phyloP scores from a whole-genome alignment of 148 eudicot species.

The Chenopodium quinoa region DNA sequence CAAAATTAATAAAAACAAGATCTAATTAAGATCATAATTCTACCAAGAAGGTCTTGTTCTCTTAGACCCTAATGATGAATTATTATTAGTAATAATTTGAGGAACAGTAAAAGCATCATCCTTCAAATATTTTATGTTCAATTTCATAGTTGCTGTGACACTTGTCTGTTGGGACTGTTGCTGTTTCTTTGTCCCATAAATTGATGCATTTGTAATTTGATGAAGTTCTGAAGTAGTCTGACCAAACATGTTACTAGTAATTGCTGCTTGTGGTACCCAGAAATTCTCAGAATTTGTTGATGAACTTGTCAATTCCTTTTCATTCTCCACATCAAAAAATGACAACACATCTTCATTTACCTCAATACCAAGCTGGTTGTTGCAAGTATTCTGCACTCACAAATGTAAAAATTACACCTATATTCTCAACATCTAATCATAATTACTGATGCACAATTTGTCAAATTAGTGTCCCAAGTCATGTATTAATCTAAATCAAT shows the following conservation, averaged over 20 bases:
- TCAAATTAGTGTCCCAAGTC: background rate
- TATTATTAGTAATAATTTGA: conserved; percentile 34
- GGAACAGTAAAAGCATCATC: conserved; percentile 62
- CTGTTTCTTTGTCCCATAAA: conserved; percentile 12
- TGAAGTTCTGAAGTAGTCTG: background rate
- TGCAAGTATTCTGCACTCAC: conserved; percentile 18
- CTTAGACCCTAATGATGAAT: conserved; percentile 33
- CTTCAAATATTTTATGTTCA: conserved; percentile 39
- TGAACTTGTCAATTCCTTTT: conserved; percentile 19
- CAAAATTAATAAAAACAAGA: background rate
- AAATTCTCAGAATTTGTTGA: conserved; percentile 29
- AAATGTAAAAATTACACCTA: background rate
- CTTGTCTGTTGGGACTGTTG: conserved; percentile 16
- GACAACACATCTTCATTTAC: conserved; percentile 31
- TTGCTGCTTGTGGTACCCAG: conserved; percentile 68
- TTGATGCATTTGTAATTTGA: background rate
- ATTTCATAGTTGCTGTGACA: conserved; percentile 9
- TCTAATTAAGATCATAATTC: background rate
- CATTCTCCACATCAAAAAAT: conserved; percentile 45
- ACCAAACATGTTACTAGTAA: background rate
- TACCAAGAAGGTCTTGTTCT: conserved; percentile 52
- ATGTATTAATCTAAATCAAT: background rate
- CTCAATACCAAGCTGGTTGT: conserved; percentile 7
- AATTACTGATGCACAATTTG: background rate
- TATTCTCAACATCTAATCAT: background rate